Evolutionary conservation across 495 filamentous ascomycete species (phyloP).

Genomic region (Penicillium simplicissimum): DNA sequence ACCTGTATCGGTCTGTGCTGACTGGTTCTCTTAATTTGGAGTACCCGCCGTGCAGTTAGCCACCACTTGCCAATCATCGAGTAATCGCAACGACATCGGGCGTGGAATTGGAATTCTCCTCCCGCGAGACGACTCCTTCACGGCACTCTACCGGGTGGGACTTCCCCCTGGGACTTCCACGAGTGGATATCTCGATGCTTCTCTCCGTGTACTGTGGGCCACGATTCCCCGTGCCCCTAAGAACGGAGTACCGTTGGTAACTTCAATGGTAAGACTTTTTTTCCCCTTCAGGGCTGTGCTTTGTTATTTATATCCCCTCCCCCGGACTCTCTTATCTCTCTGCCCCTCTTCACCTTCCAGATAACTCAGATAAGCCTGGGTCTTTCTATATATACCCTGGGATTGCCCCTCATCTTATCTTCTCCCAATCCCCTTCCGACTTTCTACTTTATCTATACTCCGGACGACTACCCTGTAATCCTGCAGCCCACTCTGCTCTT

Average conservation of each 20-base stretch:
- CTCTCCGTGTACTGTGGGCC: constrained; percentile 2
- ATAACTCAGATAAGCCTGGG: constrained; percentile 11
- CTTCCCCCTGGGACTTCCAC: constrained; percentile 2
- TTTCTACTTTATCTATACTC: background rate
- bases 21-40: constrained; percentile 13
- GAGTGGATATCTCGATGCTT: constrained; percentile 13
- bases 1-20: background rate
- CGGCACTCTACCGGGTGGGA: constrained; percentile 15
- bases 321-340: constrained; percentile 24
- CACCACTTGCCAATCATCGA: constrained; percentile 24
- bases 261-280: constrained; percentile 4
- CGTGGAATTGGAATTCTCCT: background rate
- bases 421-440: background rate
- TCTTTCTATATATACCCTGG: constrained; percentile 7
- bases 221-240: constrained; percentile 7
- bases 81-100: constrained; percentile 24
- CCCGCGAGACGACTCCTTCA: background rate
- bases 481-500: background rate
- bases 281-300: constrained; percentile 1
- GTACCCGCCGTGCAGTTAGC: constrained; percentile 10
- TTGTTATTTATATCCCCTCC: constrained; percentile 31
- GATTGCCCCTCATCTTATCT: constrained; percentile 16
- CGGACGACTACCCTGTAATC: background rate
- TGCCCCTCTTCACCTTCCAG: background rate
- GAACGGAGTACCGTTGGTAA: too few relatives aligned